These are phyloP conservation scores for Termitomyces sp. DNA, from an alignment of 768 basidiomycete genomes.

Conservation along the genomic window DNA sequence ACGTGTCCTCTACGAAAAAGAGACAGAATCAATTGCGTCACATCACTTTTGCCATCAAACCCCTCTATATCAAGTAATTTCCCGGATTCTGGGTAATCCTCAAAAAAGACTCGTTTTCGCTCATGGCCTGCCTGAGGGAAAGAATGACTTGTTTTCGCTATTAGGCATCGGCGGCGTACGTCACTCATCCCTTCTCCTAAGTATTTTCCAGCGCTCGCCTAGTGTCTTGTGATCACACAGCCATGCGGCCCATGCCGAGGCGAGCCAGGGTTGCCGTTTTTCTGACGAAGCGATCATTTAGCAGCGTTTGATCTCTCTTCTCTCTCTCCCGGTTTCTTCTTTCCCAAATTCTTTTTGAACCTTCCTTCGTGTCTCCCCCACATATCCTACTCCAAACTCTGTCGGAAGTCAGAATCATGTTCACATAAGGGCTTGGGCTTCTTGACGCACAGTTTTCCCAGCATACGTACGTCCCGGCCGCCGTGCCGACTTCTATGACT, in stretches of 20 bases:
- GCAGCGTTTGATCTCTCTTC: conserved; percentile 1
- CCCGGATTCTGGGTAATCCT: neutral
- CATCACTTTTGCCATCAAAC: conserved; percentile 11
- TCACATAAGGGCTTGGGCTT: conserved; percentile 13
- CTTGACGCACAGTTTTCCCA: neutral
- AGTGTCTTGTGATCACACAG: conserved; percentile 9
- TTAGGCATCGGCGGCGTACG: neutral
- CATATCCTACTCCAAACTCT: conserved; percentile 4
- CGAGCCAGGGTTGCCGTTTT: conserved; percentile 5
- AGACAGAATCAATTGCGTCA: neutral
- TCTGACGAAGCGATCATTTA: conserved; percentile 11
- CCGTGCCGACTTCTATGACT: conserved; percentile 6
- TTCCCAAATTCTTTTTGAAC: conserved; percentile 2
- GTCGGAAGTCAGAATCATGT: conserved; percentile 10
- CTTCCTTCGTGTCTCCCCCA: conserved; percentile 5
- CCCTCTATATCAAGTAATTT: neutral
- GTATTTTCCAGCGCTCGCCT: neutral
- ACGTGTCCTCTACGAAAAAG: conserved; percentile 4
- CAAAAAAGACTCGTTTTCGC: neutral
- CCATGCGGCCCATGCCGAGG: conserved; percentile 7
- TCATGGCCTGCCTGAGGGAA: neutral
- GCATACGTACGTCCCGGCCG: conserved; percentile 4
- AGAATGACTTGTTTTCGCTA: neutral
- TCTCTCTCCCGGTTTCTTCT: neutral
- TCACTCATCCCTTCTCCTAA: neutral